Base-by-base conservation (phyloP, 495 filamentous ascomycete genomes). In the Tuber microsphaerosporum region DNA sequence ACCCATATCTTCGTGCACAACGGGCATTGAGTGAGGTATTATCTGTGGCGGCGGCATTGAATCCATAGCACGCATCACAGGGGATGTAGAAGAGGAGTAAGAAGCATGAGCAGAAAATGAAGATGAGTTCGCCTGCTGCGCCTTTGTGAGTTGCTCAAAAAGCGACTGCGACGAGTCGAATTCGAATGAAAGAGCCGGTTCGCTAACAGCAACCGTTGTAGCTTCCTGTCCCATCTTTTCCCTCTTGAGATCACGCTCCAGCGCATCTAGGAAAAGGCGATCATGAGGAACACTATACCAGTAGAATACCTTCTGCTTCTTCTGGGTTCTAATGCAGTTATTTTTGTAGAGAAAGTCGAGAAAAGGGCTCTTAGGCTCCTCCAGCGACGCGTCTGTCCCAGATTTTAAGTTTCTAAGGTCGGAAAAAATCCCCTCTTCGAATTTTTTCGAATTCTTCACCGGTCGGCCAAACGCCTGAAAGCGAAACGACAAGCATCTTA, bases 281-380 rank as follows among this genome's bases (percentile, higher is more conserved):
- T 99, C 95, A 84, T 99, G 95, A 10, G 95, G 95, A 73, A 99
- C 95, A 86, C 94, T 97, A 85, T 99, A 99, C 95, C 95, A 99
- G 86, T 97, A 99, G 81, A 99, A 99, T 79, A 99, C 95, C 87
- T 99, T 99, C 83, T 99, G 95, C 88, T 99, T 99, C 89, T 99
- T 99, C 85, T 99, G 95, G 41, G 95, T 99, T 78, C 95, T 89
- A 81, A 99, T 99, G 88, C 95, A 99, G 85, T 99, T 99, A 88
- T 99, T 98, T 89, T 99, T 99, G 88, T 98, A 99, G 71, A 99
- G 88, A 85, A 98, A 99, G 84, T 99, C 95, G 71, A 99, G 89
- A 86, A 99, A 99, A 2, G 92, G 89, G 86, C 94, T 97, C 88
- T 99, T 99, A 48, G 95, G 95, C 85, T 99, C 95, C 85, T 99